Conservation (phyloP, 2,329 filamentous ascomycete species). For the Amauroascus verrucosus region DNA sequence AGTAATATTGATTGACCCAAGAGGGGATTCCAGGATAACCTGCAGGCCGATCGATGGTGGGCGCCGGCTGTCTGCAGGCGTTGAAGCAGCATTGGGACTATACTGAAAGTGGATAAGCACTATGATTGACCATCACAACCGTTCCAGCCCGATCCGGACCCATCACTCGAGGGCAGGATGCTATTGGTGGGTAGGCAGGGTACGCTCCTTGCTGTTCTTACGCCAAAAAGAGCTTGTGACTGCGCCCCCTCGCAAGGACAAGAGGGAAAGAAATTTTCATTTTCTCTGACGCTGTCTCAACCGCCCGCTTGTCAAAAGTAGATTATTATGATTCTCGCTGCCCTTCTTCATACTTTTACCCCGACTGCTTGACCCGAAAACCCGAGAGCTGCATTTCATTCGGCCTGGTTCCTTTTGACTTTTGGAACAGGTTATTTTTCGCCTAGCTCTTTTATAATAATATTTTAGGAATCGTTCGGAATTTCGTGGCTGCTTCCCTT, state of each 20-base stretch:
- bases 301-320: neutral
- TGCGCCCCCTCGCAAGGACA: neutral
- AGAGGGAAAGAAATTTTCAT: neutral
- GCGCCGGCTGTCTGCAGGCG: neutral
- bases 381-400: slow-evolving; percentile 10
- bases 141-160: neutral
- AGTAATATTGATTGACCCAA: no score
- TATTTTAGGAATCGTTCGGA: slow-evolving; percentile 10
- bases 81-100: slow-evolving; percentile 2
- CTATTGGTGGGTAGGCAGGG: neutral
- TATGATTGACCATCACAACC: neutral
- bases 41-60: neutral
- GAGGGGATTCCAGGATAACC: neutral
- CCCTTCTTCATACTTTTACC: slow-evolving; percentile 6
- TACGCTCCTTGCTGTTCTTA: neutral
- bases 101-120: neutral
- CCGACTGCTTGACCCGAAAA: slow-evolving; percentile 11
- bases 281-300: slow-evolving; percentile 1
- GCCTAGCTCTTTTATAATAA: neutral
- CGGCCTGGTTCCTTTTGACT: slow-evolving; percentile 7
- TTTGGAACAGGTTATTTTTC: neutral
- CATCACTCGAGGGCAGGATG: no score
- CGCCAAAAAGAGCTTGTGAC: neutral
- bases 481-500: slow-evolving; percentile 8
- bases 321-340: slow-evolving; percentile 8